Evolutionary conservation across 768 basidiomycete genomes (phyloP).

Genomic region (Suillus tomentosus): DNA sequence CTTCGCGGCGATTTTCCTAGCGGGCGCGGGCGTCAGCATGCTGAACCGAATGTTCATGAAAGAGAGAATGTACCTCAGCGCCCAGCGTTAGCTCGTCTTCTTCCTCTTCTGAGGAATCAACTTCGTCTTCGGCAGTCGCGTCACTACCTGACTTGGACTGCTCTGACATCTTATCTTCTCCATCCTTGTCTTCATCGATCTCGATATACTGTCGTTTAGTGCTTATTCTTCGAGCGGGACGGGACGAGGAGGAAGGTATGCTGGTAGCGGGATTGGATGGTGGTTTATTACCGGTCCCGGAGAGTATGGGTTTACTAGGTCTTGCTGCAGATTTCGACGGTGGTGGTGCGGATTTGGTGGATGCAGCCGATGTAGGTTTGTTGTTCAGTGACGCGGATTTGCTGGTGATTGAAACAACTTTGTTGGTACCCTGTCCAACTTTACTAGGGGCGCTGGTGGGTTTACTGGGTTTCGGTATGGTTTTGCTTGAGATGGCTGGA

Average conservation of each 20-base stretch:
- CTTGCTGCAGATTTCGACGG: constrained; percentile 5
- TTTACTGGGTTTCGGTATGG: constrained; percentile 13
- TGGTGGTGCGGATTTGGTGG: background rate
- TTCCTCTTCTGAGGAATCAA: constrained; percentile 35
- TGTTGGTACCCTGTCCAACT: constrained; percentile 12
- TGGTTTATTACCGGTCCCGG: background rate
- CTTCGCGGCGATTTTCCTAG: constrained; percentile 45
- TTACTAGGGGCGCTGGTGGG: background rate
- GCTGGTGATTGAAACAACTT: constrained; percentile 6
- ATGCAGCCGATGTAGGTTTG: background rate
- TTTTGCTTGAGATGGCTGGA: constrained; percentile 13
- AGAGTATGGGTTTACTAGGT: background rate
- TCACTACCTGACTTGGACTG: constrained; percentile 17
- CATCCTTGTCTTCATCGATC: constrained; percentile 32
- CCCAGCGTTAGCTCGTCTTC: constrained; percentile 67
- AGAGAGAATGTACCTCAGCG: constrained; percentile 44
- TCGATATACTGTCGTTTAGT: constrained; percentile 32
- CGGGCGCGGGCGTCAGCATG: constrained; percentile 6
- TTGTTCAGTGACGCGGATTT: constrained; percentile 4
- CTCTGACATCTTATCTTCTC: constrained; percentile 19
- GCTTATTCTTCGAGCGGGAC: constrained; percentile 21
- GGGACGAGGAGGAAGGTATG: constrained; percentile 12
- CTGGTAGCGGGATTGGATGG: background rate
- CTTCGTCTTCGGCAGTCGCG: constrained; percentile 21
- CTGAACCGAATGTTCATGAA: background rate